Evolutionary conservation across 2,329 filamentous ascomycete genomes (phyloP).

Genomic region (Penicillium sp.): DNA sequence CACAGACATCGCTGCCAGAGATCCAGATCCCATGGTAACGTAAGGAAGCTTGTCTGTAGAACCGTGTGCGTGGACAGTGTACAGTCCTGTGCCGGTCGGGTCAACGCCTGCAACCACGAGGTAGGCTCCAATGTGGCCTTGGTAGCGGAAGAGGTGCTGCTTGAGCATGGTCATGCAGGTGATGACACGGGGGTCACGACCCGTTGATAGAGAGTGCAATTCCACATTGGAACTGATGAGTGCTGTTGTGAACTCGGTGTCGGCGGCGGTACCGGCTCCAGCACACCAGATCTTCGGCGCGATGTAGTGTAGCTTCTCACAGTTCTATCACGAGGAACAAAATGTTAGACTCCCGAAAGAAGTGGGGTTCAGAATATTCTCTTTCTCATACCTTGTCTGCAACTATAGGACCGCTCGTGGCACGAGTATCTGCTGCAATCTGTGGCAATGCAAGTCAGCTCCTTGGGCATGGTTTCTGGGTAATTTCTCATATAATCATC

Average conservation of each 20-base stretch:
- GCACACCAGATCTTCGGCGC: slow-evolving; percentile 99
- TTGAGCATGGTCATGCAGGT: slow-evolving; percentile 99
- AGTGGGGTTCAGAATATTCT: neutral
- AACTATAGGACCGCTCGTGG: slow-evolving; percentile 95
- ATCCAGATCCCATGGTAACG: slow-evolving; percentile 98
- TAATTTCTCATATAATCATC: neutral
- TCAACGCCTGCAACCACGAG: slow-evolving; percentile 96
- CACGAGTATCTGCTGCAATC: slow-evolving; percentile 98
- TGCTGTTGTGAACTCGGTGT: slow-evolving; percentile 98
- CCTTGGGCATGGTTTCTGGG: slow-evolving; percentile 1
- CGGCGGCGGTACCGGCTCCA: slow-evolving; percentile 93
- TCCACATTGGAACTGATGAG: slow-evolving; percentile 99
- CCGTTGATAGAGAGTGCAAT: slow-evolving; percentile 92
- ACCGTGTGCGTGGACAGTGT: slow-evolving; percentile 97
- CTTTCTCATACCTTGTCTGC: slow-evolving; percentile 78
- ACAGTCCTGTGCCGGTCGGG: slow-evolving; percentile 90
- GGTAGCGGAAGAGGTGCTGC: slow-evolving; percentile 98
- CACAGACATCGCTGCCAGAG: slow-evolving; percentile 93
- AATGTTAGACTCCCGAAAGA: slow-evolving; percentile 6
- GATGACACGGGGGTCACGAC: slow-evolving; percentile 93
- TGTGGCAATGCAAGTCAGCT: slow-evolving; percentile 40
- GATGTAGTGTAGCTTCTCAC: slow-evolving; percentile 99
- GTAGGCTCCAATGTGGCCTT: slow-evolving; percentile 97
- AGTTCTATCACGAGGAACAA: slow-evolving; percentile 64
- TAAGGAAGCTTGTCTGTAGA: slow-evolving; percentile 98